A percentile compares a stretch with the other conserved stretches of the same genome.
phyloP scores from a whole-genome alignment of 192 early-diverging fungal genomes.

The Backusella luteola region DNA sequence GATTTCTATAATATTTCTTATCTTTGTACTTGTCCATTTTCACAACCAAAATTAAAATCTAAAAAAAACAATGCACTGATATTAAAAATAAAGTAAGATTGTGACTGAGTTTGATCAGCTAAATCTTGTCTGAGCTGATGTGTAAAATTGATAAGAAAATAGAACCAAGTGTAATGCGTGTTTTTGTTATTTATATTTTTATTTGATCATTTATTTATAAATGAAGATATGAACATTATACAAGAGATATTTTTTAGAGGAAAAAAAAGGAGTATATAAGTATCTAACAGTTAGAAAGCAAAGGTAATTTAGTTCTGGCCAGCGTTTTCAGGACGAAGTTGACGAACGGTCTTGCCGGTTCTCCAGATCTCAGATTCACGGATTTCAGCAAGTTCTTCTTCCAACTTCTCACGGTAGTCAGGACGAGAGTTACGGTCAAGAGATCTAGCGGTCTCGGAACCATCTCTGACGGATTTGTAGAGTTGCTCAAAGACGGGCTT shows the following conservation, averaged over 20 bases:
- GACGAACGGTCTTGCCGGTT: slow-evolving; percentile 82
- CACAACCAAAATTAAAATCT: background rate
- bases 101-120: background rate
- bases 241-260: slow-evolving; percentile 3
- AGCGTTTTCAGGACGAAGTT: slow-evolving; percentile 84
- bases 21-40: background rate
- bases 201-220: background rate
- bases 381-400: slow-evolving; percentile 89
- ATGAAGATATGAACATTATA: slow-evolving; percentile 6
- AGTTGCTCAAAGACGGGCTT: slow-evolving; percentile 93
- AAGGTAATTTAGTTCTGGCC: slow-evolving; percentile 26
- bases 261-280: slow-evolving; percentile 4
- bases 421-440: slow-evolving; percentile 86
- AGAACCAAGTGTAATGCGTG: background rate
- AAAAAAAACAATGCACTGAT: background rate
- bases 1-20: slow-evolving; percentile 3
- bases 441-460: slow-evolving; percentile 81
- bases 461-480: slow-evolving; percentile 85
- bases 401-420: slow-evolving; percentile 92
- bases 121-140: background rate
- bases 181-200: slow-evolving; percentile 4
- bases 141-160: background rate
- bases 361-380: slow-evolving; percentile 92
- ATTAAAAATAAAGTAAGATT: background rate
- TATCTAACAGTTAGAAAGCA: background rate